Conservation (phyloP, 2,329 filamentous ascomycete genomes). For the Fusarium sp. region DNA sequence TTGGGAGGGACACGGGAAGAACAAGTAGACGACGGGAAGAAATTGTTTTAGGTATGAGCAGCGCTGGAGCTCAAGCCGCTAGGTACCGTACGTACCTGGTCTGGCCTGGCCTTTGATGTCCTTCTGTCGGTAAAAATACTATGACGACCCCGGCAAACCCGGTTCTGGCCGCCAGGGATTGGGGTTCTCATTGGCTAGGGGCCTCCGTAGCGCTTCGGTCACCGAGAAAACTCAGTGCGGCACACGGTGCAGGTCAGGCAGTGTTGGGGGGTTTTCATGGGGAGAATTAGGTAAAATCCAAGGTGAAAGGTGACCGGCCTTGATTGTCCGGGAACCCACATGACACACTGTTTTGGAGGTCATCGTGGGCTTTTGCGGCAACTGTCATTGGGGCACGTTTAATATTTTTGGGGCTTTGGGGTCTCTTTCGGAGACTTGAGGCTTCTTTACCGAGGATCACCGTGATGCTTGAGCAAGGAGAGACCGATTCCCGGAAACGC, state of each 20-base stretch:
- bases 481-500: conserved; percentile 22
- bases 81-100: conserved; percentile 13
- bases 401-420: conserved; percentile 31
- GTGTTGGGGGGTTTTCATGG: conserved; percentile 19
- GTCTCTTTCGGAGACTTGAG: conserved; percentile 28
- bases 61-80: conserved; percentile 33
- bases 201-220: conserved; percentile 26
- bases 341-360: conserved; percentile 37
- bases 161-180: conserved; percentile 39
- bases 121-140: conserved; percentile 39
- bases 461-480: conserved; percentile 16
- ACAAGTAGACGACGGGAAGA: conserved; percentile 34
- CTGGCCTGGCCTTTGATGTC: conserved; percentile 40
- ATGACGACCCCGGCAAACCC: conserved; percentile 44
- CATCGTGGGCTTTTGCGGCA: conserved; percentile 25
- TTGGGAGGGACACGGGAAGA: conserved; percentile 23
- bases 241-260: conserved; percentile 34
- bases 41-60: conserved; percentile 30
- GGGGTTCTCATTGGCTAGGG: conserved; percentile 32
- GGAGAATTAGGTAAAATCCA: conserved; percentile 2
- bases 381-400: conserved; percentile 28
- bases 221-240: conserved; percentile 32
- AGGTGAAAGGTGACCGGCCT: conserved; percentile 26
- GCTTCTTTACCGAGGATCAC: conserved; percentile 37
- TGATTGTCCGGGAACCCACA: conserved; percentile 23